These are phyloP conservation scores for Allantophomopsis lycopodina DNA, from an alignment of 2,329 filamentous ascomycete genomes.

Conservation along the genomic window DNA sequence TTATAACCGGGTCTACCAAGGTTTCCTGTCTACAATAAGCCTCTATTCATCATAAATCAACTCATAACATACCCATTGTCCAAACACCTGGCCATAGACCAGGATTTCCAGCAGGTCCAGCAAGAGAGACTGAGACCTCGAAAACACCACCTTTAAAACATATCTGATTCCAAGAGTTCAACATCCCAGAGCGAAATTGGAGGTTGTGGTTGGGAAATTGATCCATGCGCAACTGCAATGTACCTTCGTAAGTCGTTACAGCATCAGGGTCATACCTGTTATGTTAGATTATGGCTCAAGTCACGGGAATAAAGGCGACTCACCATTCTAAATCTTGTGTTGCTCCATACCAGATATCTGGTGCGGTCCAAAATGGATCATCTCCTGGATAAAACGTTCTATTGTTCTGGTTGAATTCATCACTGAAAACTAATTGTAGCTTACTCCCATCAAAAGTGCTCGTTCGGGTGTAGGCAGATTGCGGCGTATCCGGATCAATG, in stretches of 20 bases:
- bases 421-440: constrained; percentile 36
- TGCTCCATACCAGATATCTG: constrained; percentile 40
- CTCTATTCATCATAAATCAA: no score
- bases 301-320: no score
- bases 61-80: constrained; percentile 26
- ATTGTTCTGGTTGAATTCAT: constrained; percentile 38
- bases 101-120: constrained; percentile 31
- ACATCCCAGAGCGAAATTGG: constrained; percentile 32
- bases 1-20: constrained; percentile 35
- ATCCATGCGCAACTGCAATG: constrained; percentile 29
- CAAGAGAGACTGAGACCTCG: constrained; percentile 35
- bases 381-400: constrained; percentile 42
- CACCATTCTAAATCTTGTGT: constrained; percentile 25
- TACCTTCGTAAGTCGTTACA: constrained; percentile 31
- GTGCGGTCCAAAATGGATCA: constrained; percentile 37
- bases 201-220: constrained; percentile 28
- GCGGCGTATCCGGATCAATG: constrained; percentile 37
- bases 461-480: constrained; percentile 26
- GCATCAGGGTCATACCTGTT: constrained; percentile 24
- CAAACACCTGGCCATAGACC: constrained; percentile 38
- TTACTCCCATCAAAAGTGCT: constrained; percentile 28
- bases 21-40: constrained; percentile 16
- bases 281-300: no score
- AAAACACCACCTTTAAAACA: constrained; percentile 40
- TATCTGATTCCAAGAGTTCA: constrained; percentile 37